These are phyloP conservation scores for Penicillium hordei DNA, from an alignment of 2,329 filamentous ascomycete genomes.

Conservation along the genomic window DNA sequence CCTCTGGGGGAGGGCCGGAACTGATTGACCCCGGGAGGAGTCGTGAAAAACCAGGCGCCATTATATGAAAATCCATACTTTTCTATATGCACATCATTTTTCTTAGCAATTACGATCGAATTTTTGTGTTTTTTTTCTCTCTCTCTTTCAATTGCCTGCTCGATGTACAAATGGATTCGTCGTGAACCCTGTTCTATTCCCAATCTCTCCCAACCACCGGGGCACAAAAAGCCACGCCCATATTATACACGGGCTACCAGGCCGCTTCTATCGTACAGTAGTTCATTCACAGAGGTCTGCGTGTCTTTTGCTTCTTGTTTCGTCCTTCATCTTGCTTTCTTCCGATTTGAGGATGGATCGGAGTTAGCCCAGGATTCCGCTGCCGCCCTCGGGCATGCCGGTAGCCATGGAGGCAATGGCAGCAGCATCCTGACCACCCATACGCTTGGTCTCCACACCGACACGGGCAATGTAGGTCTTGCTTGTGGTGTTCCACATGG, in stretches of 20 bases:
- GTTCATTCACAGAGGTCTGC: slow-evolving; percentile 18
- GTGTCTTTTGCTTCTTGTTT: slow-evolving; percentile 11
- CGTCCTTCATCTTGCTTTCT: slow-evolving; percentile 2
- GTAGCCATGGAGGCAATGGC: slow-evolving; percentile 19
- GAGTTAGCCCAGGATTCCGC: slow-evolving; percentile 10
- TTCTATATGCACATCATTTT: slow-evolving; percentile 15
- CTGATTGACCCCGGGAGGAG: slow-evolving; percentile 20
- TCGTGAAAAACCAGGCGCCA: slow-evolving; percentile 21
- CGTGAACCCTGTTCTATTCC: slow-evolving; percentile 8
- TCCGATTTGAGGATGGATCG: not conserved
- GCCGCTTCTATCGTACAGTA: slow-evolving; percentile 24
- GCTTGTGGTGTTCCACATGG: slow-evolving; percentile 74
- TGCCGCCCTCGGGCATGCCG: slow-evolving; percentile 13
- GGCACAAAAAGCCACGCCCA: slow-evolving; percentile 17
- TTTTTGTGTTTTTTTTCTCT: slow-evolving; percentile 17
- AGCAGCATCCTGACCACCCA: slow-evolving; percentile 29
- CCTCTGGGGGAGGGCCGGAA: slow-evolving; percentile 19
- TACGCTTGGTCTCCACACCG: slow-evolving; percentile 59
- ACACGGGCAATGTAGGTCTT: slow-evolving; percentile 61
- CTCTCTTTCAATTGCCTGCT: slow-evolving; percentile 12
- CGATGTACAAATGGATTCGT: slow-evolving; percentile 18
- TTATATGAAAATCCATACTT: slow-evolving; percentile 18
- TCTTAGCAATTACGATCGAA: slow-evolving; percentile 26
- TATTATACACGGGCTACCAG: slow-evolving; percentile 27
- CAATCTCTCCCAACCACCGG: slow-evolving; percentile 12